Conservation (phyloP, 805 yeast genomes). For the Yarrowia keelungensis region DNA sequence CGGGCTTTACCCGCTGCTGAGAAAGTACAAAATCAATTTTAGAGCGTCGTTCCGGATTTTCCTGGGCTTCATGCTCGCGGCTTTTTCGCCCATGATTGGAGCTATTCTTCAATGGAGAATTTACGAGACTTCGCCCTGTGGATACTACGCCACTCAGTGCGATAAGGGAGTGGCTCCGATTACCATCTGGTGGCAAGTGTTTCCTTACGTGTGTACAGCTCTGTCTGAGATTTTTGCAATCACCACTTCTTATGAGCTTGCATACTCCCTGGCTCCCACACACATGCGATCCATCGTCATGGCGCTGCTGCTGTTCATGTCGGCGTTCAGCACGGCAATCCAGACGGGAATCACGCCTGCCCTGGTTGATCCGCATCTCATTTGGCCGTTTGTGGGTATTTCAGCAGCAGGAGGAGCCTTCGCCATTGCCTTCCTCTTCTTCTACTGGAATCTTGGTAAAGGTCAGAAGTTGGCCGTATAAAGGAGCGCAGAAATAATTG, state of each 20-base stretch:
- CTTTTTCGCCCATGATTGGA: constrained; percentile 13
- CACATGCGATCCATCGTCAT: constrained; percentile 2
- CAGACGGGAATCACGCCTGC: constrained; percentile 4
- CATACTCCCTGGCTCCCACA: constrained; percentile 1
- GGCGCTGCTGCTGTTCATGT: constrained; percentile 17
- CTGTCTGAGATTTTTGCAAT: constrained; percentile 4
- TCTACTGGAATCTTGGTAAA: constrained; percentile 8
- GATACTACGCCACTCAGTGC: constrained; percentile 11
- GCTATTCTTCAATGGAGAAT: constrained; percentile 8
- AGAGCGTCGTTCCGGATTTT: constrained; percentile 10
- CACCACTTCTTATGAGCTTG: constrained; percentile 4
- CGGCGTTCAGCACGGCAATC: constrained; percentile 3
- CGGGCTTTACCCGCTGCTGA: neutral
- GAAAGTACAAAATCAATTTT: constrained; percentile 3
- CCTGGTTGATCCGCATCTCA: constrained; percentile 7
- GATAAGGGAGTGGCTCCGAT: neutral
- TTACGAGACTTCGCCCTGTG: constrained; percentile 12
- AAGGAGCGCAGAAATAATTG: too few relatives aligned
- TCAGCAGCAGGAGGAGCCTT: constrained; percentile 9
- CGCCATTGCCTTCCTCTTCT: neutral
- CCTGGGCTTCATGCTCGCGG: constrained; percentile 9
- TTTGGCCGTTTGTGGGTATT: constrained; percentile 11
- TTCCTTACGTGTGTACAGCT: constrained; percentile 5
- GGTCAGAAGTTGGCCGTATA: neutral
- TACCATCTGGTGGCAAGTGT: constrained; percentile 10